These are phyloP conservation scores for Trifolium fragiferum DNA, from an alignment of 306 rosid species.

Conservation along the genomic window DNA sequence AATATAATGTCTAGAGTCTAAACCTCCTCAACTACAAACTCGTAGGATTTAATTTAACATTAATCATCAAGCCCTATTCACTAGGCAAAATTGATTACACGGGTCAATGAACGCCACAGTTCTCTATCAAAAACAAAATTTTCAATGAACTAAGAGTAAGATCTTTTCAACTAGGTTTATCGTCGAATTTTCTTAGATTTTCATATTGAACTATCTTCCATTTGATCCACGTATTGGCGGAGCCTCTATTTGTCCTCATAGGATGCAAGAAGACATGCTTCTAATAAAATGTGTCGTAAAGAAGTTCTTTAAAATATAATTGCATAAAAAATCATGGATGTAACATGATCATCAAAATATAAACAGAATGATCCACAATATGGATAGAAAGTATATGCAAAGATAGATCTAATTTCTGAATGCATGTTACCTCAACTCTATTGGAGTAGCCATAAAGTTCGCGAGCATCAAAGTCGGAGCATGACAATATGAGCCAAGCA, in stretches of 20 bases:
- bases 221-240: neutral
- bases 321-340: slow-evolving; percentile 23
- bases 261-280: slow-evolving; percentile 10
- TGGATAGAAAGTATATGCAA: slow-evolving; percentile 11
- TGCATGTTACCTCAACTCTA: slow-evolving; percentile 80
- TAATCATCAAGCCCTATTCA: neutral
- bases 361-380: slow-evolving; percentile 2
- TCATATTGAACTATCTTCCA: neutral
- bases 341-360: slow-evolving; percentile 28
- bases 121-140: slow-evolving; percentile 1
- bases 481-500: slow-evolving; percentile 74
- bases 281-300: slow-evolving; percentile 27
- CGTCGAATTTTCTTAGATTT: neutral
- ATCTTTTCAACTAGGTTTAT: neutral
- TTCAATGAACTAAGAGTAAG: neutral
- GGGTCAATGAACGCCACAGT: neutral
- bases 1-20: neutral
- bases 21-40: neutral
- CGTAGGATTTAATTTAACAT: neutral
- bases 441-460: slow-evolving; percentile 87
- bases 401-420: neutral
- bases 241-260: slow-evolving; percentile 19
- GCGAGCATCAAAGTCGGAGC: slow-evolving; percentile 89
- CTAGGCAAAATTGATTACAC: neutral
- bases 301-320: slow-evolving; percentile 14